Evolutionary conservation across 1,139 yeast genomes (phyloP).

Genomic region (Hemisphaericaspora xylanilytica): DNA sequence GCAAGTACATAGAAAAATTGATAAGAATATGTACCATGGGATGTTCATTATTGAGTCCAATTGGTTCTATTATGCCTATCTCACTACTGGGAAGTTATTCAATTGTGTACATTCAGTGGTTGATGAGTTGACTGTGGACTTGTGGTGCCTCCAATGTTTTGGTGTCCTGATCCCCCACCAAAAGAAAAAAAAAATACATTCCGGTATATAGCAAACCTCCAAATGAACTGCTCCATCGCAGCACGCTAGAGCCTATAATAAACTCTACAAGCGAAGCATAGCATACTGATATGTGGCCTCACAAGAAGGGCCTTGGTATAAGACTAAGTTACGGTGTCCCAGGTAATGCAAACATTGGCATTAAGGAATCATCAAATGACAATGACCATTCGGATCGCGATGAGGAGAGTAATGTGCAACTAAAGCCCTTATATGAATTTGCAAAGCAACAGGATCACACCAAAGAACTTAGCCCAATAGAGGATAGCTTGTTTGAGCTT

Average conservation of each 20-base stretch:
- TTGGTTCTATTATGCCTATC: too few relatives aligned
- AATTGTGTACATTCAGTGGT: too few relatives aligned
- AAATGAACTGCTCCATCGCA: too few relatives aligned
- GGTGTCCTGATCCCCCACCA: too few relatives aligned
- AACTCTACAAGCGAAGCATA: neutral
- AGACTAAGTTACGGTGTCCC: conserved; percentile 39
- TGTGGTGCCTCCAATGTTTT: too few relatives aligned
- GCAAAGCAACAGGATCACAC: conserved; percentile 17
- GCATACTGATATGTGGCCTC: conserved; percentile 37
- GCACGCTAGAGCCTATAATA: neutral
- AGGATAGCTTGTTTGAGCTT: neutral
- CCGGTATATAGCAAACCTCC: too few relatives aligned
- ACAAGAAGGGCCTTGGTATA: conserved; percentile 38
- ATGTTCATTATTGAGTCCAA: neutral
- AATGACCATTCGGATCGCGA: neutral
- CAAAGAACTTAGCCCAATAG: conserved; percentile 16
- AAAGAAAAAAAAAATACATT: too few relatives aligned
- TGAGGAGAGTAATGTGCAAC: neutral
- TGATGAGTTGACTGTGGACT: too few relatives aligned
- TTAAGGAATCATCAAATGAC: conserved; percentile 1
- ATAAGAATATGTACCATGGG: neutral
- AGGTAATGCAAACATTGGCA: conserved; percentile 27
- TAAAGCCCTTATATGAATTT: conserved; percentile 2
- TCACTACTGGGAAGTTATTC: too few relatives aligned
- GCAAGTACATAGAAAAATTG: neutral